Evolutionary conservation across 1,284 basidiomycete genomes (phyloP), one percentile per base, ranked within the genome.

Genomic region (Rhodotorula sp.): DNA sequence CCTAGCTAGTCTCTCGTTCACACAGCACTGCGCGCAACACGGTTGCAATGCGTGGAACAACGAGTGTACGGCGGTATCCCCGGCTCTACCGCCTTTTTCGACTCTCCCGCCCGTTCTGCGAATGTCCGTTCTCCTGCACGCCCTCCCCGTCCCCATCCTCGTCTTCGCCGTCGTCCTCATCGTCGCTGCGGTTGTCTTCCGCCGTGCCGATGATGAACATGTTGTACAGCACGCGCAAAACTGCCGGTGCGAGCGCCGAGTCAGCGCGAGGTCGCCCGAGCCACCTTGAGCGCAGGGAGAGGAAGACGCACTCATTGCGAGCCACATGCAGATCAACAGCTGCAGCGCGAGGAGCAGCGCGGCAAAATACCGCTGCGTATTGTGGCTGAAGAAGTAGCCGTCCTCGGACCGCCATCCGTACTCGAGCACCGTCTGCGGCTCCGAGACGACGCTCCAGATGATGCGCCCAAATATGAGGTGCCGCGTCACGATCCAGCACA

Each of bases 401-500:
- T 81, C 79, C 61, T 85, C 84, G 4, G 88, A 87, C 10, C 86
- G 83, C 89, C 90, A 91, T 50, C 81, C 79, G 73, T 85, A 86
- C 4, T 84, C 78, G 29, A 91, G 82, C 53, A 86, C 80, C 2
- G 78, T 79, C 3, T 85, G 84, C 0, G 83, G 79, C 69, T 91
- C 87, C 70, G 83, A 79, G 67, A 85, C 85, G 27, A 85, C 82
- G 7, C 88, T 89, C 73, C 84, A 84, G 76, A 94, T 89, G 73
- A 89, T 87, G 67, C 88, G 81, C 53, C 87, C 81, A 83, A 94
- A 94, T 44, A 93, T 84, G 76, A 90, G 81, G 79, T 97, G 91
- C 64, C 94, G 88, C 2, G 94, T 94, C 50, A 91, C 79, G 70
- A 95, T 84, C 94, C 94, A 97, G n/a, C 90, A 90, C 36, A 93